phyloP scores from a whole-genome alignment of 768 basidiomycete species.

The Amanita exitialis region DNA sequence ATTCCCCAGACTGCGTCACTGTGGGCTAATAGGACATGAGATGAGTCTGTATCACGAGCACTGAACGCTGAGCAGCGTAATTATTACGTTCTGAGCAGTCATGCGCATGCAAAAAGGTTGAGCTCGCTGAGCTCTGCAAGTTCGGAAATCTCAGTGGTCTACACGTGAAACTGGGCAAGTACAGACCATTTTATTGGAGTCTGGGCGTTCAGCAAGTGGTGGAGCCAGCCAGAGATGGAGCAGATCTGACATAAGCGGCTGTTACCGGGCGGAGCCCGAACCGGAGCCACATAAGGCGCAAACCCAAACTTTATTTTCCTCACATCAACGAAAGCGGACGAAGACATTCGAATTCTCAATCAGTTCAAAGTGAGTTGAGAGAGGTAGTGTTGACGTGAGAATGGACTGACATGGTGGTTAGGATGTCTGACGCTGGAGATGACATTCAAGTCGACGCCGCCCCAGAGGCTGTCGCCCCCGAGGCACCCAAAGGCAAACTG shows the following conservation, averaged over 20 bases:
- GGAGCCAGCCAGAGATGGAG: too few relatives aligned
- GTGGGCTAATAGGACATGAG: slow-evolving; percentile 45
- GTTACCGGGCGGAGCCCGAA: slow-evolving; percentile 48
- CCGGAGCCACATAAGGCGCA: slow-evolving; percentile 15
- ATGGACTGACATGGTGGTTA: slow-evolving; percentile 14
- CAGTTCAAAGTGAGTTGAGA: slow-evolving; percentile 8
- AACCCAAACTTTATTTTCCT: slow-evolving; percentile 40
- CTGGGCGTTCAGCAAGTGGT: background rate
- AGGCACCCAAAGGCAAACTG: slow-evolving; percentile 92
- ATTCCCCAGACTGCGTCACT: slow-evolving; percentile 73
- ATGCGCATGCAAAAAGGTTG: slow-evolving; percentile 63
- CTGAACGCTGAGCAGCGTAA: slow-evolving; percentile 17
- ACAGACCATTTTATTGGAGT: slow-evolving; percentile 22
- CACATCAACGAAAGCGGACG: slow-evolving; percentile 95
- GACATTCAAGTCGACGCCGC: slow-evolving; percentile 72
- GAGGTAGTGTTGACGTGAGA: background rate
- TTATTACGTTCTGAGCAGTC: slow-evolving; percentile 69
- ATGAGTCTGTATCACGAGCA: slow-evolving; percentile 18
- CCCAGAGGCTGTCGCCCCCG: slow-evolving; percentile 67
- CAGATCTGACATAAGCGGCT: slow-evolving; percentile 14
- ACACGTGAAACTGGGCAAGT: background rate
- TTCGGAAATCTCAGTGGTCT: background rate
- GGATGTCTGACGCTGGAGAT: slow-evolving; percentile 99
- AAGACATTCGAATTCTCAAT: slow-evolving; percentile 50
- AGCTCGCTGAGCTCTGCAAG: slow-evolving; percentile 64